These are phyloP conservation scores for Plasmodium reichenowi DNA, from an alignment of 169 alveolate genomes.

Conservation along the genomic window DNA sequence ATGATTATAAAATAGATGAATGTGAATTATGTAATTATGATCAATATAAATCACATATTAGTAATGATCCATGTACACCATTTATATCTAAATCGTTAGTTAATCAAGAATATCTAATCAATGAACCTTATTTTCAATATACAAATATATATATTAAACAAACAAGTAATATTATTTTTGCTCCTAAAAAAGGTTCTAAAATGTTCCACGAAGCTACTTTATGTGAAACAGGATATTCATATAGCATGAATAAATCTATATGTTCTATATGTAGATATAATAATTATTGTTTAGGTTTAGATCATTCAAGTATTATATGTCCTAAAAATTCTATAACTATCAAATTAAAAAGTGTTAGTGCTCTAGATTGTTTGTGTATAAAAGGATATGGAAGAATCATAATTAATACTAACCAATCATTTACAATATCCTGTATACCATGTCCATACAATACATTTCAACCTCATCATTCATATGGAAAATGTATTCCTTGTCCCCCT, in stretches of 20 bases:
- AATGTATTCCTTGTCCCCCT: constrained; percentile 85
- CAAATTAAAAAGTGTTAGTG: constrained; percentile 37
- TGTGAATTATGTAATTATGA: constrained; percentile 56
- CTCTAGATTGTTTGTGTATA: constrained; percentile 82
- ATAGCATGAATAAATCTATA: constrained; percentile 43
- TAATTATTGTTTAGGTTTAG: constrained; percentile 30
- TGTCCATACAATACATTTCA: constrained; percentile 84
- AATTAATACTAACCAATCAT: constrained; percentile 72
- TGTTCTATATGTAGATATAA: constrained; percentile 56
- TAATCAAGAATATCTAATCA: constrained; percentile 41
- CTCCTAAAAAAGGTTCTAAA: constrained; percentile 47
- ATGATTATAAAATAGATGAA: constrained; percentile 65
- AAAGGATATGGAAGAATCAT: constrained; percentile 80
- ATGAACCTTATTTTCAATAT: constrained; percentile 33
- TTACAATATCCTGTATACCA: constrained; percentile 76
- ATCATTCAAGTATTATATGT: constrained; percentile 16
- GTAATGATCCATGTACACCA: constrained; percentile 32
- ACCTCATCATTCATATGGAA: constrained; percentile 74
- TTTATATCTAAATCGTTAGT: constrained; percentile 15
- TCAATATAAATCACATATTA: constrained; percentile 3
- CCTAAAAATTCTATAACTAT: constrained; percentile 44
- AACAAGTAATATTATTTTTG: constrained; percentile 35
- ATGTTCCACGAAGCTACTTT: constrained; percentile 14
- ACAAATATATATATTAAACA: constrained; percentile 13
- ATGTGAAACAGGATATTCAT: constrained; percentile 73